These are phyloP conservation scores for Davidsoniella neocaledoniae DNA, from an alignment of 2,329 filamentous ascomycete species.

Conservation along the genomic window DNA sequence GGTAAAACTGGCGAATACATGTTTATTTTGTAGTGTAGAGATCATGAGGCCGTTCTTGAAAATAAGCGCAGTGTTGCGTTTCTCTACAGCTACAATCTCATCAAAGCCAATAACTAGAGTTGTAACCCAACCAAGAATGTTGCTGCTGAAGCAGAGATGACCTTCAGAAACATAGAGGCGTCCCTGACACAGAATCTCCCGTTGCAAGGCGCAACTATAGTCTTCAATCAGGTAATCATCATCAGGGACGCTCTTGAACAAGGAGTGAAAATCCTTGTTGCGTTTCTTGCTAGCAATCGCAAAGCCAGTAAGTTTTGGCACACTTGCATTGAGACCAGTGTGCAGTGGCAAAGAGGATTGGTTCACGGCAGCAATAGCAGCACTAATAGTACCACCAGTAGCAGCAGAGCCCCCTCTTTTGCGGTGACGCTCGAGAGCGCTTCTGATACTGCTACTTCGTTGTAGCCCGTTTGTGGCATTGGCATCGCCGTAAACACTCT, in stretches of 20 bases:
- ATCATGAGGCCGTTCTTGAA: slow-evolving; percentile 98
- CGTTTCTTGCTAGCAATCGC: slow-evolving; percentile 91
- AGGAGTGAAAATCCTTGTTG: slow-evolving; percentile 82
- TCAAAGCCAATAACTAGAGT: slow-evolving; percentile 97
- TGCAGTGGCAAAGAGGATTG: slow-evolving; percentile 25
- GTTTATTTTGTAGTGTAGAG: slow-evolving; percentile 84
- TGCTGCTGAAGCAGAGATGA: slow-evolving; percentile 96
- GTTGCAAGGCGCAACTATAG: slow-evolving; percentile 89
- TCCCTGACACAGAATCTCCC: slow-evolving; percentile 88
- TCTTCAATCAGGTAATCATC: slow-evolving; percentile 98
- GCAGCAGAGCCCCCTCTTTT: slow-evolving; percentile 72
- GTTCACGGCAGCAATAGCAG: slow-evolving; percentile 54
- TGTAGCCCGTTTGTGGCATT: slow-evolving; percentile 28
- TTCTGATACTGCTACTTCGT: slow-evolving; percentile 50
- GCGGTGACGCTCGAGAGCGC: slow-evolving; percentile 42
- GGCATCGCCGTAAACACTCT: slow-evolving; percentile 9
- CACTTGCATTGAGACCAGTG: slow-evolving; percentile 42
- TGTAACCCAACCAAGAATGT: slow-evolving; percentile 95
- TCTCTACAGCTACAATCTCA: slow-evolving; percentile 91
- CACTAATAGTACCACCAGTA: slow-evolving; percentile 51
- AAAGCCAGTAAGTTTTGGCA: slow-evolving; percentile 77
- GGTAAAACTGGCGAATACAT: slow-evolving; percentile 89
- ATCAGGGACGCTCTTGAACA: slow-evolving; percentile 93
- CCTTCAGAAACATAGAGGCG: slow-evolving; percentile 92
- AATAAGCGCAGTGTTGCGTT: slow-evolving; percentile 83